Conservation (phyloP, 331 rosid species). For the Rosa hybrid region DNA sequence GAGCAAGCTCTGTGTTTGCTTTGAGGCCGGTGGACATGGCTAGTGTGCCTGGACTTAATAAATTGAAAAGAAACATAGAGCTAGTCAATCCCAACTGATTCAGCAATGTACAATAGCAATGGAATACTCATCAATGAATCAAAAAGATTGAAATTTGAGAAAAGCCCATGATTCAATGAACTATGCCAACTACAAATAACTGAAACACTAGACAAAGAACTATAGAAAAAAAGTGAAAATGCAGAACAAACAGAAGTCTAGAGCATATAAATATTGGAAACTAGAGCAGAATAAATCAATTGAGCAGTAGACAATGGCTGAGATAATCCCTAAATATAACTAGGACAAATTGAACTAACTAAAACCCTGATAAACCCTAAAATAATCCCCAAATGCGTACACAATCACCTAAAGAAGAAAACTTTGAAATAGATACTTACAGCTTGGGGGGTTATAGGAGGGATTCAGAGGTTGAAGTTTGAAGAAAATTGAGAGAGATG, state of each 20-base stretch:
- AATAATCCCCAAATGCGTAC: not conserved
- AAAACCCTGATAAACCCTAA: not conserved
- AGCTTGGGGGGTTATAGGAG: not conserved
- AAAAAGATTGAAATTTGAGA: not conserved
- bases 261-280: no score
- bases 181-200: not conserved
- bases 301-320: no score
- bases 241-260: no score
- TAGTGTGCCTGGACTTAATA: not conserved
- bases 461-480: not conserved
- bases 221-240: no score
- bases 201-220: not conserved
- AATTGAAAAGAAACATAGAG: not conserved
- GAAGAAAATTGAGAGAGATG: not conserved
- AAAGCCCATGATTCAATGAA: not conserved
- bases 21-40: slow-evolving; percentile 27
- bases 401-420: not conserved
- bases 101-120: not conserved
- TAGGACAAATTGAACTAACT: no score
- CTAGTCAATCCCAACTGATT: not conserved
- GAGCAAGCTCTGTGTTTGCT: slow-evolving; percentile 23
- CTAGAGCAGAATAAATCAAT: no score
- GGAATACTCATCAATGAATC: not conserved
- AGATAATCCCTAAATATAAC: no score
- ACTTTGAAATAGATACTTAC: not conserved